A percentile compares a stretch with the other conserved stretches of the same genome.
These are phyloP conservation scores for Termitomyces sp. DNA, from an alignment of 768 basidiomycete genomes.

Conservation along the genomic window DNA sequence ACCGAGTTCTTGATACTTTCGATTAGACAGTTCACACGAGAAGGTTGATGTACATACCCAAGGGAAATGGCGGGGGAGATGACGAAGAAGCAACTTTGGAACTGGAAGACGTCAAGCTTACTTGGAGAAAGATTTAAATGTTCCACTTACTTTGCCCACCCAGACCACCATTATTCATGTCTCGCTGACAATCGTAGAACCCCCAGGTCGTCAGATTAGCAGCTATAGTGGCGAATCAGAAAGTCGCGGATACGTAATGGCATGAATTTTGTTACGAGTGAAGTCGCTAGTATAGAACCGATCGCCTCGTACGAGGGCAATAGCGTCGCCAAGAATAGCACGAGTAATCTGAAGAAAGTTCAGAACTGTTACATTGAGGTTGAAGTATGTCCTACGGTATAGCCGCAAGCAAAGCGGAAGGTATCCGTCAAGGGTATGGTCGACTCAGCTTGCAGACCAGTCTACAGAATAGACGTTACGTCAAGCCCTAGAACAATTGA, in stretches of 20 bases:
- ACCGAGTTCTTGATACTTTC: conserved; percentile 8
- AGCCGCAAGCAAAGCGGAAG: conserved; percentile 24
- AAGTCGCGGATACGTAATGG: not conserved
- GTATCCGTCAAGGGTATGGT: conserved; percentile 25
- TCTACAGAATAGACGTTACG: conserved; percentile 3
- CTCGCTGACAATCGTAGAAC: conserved; percentile 41
- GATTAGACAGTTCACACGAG: not conserved
- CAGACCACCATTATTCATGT: conserved; percentile 27
- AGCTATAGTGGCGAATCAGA: conserved; percentile 21
- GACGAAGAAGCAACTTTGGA: conserved; percentile 16
- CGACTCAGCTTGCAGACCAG: conserved; percentile 28
- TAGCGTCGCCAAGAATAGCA: conserved; percentile 49
- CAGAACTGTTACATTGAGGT: not conserved
- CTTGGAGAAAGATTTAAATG: too few species aligned
- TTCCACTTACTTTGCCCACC: conserved; percentile 12
- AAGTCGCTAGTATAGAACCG: conserved; percentile 48
- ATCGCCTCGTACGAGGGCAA: conserved; percentile 49
- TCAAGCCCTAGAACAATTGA: not conserved
- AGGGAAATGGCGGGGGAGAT: conserved; percentile 17
- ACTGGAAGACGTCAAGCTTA: conserved; percentile 5
- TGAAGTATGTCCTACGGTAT: conserved; percentile 17
- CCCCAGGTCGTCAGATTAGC: conserved; percentile 46
- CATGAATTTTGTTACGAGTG: conserved; percentile 28
- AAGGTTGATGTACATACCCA: conserved; percentile 6
- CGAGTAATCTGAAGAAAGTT: conserved; percentile 31